Evolutionary conservation across 2,329 filamentous ascomycete species (phyloP), one percentile per base, ranked within the genome.

Genomic region (Akanthomyces uredinophilus): DNA sequence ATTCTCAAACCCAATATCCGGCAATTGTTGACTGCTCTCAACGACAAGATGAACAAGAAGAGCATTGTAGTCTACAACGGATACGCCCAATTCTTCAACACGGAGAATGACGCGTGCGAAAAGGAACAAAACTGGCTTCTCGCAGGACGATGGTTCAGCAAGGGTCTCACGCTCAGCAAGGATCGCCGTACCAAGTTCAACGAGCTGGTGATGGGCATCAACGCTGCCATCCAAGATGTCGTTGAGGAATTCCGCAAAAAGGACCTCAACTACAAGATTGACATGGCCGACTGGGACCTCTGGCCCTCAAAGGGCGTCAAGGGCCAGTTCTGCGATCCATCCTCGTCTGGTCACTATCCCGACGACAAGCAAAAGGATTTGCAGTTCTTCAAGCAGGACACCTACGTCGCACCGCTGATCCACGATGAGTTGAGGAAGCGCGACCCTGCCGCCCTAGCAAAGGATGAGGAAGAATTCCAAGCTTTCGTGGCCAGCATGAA

Each of bases 1-100:
- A 71, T 73, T 41, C 50, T 73, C 41, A 69, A 68, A 29, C 35
- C 57, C 52, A 74, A 74, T 53, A 63, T 75, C 43, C 63, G 65
- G 39, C 39, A 68, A 20, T 62, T 72, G 16, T 65, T 73, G 10
- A 24, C 63, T 2, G 65, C 63, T 6, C 64, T 74, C 18, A 66
- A 71, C 27, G 56, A 52, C 41, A 74, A 74, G 63, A 71, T 75
- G 63, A 67, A 64, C 1, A 63, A 68, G 10, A 64, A 71, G 57
- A 67, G 72, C 53, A 64, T 73, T 37, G 66, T 74, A 20, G 64
- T 75, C 14, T 65, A 65, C 61, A 69, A 66, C 44, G 65, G 68
- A 44, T 74, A 74, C 58, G 72, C 70, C 2, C 70, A 60, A 8
- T 75, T 71, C 67, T 75, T 74, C 66, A 70, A 74, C 60, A 68